Base-by-base conservation (phyloP, 192 early-diverging fungal species). In the Coemansia sp. region DNA sequence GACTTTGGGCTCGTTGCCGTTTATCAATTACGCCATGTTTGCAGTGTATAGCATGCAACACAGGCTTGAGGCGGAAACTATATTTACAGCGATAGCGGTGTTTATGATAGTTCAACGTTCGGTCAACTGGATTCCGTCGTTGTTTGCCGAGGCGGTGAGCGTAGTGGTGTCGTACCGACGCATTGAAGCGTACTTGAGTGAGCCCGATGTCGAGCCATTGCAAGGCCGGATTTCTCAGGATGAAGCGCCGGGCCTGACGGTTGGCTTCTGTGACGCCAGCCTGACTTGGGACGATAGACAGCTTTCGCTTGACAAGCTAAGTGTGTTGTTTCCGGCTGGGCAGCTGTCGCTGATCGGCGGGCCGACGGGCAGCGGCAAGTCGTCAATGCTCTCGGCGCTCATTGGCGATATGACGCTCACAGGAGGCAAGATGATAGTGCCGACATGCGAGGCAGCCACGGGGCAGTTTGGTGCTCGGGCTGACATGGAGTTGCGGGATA, bases 351-450 rank as follows among this genome's bases (percentile, higher is more conserved):
- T 94, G 19, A 66, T 95, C 40, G 85, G 84, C 48, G 94, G 94
- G 3, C 80, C 89, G 21, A 97, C 95, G 19, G 95, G 93, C 4
- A 82, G 83, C 31, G 95, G 95, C 43, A 97, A 97, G 65, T 86
- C 87, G n/a, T 84, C 85, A 9, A 36, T 97, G 51, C 63, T 95
- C 0, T 60, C 83, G 14, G 86, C 90, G 21, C 78, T 95, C 19
- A 69, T 93, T 3, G 90, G 90, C 23, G 92, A 95, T 68, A 88
- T 92, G 49, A 29, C 50, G n/a, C 29, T 68, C 51, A 10, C 37
- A 6, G 13, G 51, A 31, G 59, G 64, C 56, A 31, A 48, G 43
- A 60, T 61, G 17, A 53, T 17, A 17, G 63, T 57, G 18, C 69
- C 58, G 4, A 46, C 56, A 21, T 29, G 27, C 17, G 13, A 29